phyloP scores from a whole-genome alignment of 2,329 filamentous ascomycete genomes.

The Aspergillus tubingensis region DNA sequence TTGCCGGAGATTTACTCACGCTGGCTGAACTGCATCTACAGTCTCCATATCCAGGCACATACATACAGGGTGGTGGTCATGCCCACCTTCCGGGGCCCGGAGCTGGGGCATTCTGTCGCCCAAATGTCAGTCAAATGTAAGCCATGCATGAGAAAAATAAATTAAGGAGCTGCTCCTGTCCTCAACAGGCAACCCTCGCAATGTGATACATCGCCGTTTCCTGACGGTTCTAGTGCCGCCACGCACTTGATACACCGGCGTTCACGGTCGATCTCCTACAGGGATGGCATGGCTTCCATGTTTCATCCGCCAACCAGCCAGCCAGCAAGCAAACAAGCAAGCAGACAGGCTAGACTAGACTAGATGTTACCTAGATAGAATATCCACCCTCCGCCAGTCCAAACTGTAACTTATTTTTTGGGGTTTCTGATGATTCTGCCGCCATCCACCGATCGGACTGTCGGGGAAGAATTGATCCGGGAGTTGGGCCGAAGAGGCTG shows the following conservation, averaged over 20 bases:
- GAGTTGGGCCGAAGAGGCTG: neutral
- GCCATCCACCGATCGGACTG: neutral
- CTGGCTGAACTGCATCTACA: neutral
- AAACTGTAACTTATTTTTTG: too few species aligned
- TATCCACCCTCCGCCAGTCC: too few species aligned
- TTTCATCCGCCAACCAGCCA: neutral
- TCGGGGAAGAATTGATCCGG: neutral
- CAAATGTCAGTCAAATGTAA: too few species aligned
- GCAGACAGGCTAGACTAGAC: neutral
- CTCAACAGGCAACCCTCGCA: neutral
- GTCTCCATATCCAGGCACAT: too few species aligned
- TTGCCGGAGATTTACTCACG: neutral
- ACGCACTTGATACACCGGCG: neutral
- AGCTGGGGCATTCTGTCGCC: too few species aligned
- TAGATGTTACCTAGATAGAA: neutral
- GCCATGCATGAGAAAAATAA: neutral
- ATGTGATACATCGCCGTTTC: neutral
- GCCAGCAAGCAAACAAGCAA: too few species aligned
- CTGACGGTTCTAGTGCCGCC: neutral
- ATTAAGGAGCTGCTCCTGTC: neutral
- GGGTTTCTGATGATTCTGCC: too few species aligned
- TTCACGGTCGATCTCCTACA: neutral
- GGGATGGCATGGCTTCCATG: neutral
- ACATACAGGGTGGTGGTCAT: too few species aligned
- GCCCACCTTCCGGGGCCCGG: too few species aligned